These are phyloP conservation scores for Emergomyces orientalis DNA, from an alignment of 2,329 filamentous ascomycete genomes.

Conservation along the genomic window DNA sequence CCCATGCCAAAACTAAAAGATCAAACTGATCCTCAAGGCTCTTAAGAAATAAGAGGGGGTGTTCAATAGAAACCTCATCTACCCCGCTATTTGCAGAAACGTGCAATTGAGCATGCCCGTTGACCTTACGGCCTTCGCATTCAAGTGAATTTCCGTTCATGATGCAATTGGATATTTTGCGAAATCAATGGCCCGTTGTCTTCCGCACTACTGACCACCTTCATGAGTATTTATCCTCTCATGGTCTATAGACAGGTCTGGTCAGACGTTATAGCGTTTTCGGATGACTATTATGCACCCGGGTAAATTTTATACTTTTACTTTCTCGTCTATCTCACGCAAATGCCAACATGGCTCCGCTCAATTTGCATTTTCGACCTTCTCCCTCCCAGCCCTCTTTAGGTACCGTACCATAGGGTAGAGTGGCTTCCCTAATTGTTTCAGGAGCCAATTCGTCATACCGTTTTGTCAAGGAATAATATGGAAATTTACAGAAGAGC, in stretches of 20 bases:
- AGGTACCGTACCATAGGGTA: not conserved
- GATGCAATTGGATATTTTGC: not conserved
- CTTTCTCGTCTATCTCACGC: not conserved
- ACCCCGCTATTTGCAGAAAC: not conserved
- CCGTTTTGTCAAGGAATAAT: not conserved
- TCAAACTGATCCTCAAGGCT: constrained; percentile 9
- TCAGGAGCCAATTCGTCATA: not conserved
- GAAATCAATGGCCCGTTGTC: not conserved
- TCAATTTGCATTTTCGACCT: not conserved
- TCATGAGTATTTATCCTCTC: not conserved
- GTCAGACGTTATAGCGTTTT: not conserved
- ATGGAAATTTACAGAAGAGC: not conserved
- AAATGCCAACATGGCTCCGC: not conserved
- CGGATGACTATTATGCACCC: not conserved
- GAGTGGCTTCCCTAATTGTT: not conserved
- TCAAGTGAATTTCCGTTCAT: not conserved
- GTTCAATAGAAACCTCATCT: not conserved
- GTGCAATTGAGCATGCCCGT: not conserved
- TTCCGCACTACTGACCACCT: not conserved
- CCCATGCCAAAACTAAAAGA: constrained; percentile 11
- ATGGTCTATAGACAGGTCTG: not conserved
- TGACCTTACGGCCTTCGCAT: not conserved
- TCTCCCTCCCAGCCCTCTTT: not conserved
- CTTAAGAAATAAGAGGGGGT: not conserved
- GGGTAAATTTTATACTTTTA: not conserved